A percentile compares a stretch with the other conserved stretches of the same genome.
phyloP scores from a whole-genome alignment of 1,284 basidiomycete species.

The Wolfiporia cocos region DNA sequence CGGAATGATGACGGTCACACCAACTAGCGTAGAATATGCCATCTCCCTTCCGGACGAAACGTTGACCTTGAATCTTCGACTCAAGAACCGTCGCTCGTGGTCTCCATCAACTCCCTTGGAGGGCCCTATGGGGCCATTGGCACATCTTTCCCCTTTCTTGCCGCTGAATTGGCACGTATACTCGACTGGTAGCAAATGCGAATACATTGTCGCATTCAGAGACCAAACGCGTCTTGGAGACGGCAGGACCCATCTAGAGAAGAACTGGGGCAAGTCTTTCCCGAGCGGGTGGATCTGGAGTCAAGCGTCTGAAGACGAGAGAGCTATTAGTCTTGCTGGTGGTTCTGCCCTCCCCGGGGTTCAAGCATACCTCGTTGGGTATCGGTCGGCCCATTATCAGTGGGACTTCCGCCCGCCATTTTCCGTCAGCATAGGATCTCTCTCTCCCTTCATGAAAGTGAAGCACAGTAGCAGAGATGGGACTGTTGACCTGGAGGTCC shows the following conservation, averaged over 20 bases:
- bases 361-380: slow-evolving; percentile 22
- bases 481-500: slow-evolving; percentile 10
- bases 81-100: slow-evolving; percentile 16
- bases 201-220: slow-evolving; percentile 10
- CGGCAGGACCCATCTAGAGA: slow-evolving; percentile 21
- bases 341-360: slow-evolving; percentile 19
- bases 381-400: slow-evolving; percentile 13
- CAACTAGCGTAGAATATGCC: slow-evolving; percentile 12
- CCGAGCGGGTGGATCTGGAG: slow-evolving; percentile 23
- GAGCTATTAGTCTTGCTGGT: slow-evolving; percentile 18
- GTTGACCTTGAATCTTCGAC: slow-evolving; percentile 13
- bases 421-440: slow-evolving; percentile 8
- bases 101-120: slow-evolving; percentile 7
- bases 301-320: slow-evolving; percentile 11
- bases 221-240: slow-evolving; percentile 8
- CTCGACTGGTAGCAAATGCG: slow-evolving; percentile 15
- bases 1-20: slow-evolving; percentile 15
- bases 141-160: slow-evolving; percentile 14
- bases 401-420: slow-evolving; percentile 23
- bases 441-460: slow-evolving; percentile 17
- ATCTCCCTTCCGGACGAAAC: slow-evolving; percentile 10
- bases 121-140: slow-evolving; percentile 20
- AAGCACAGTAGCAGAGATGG: slow-evolving; percentile 13
- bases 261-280: slow-evolving; percentile 24
- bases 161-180: slow-evolving; percentile 24